Base-by-base conservation (phyloP, 257 asterid species). In the Solanum pimpinellifolium region DNA sequence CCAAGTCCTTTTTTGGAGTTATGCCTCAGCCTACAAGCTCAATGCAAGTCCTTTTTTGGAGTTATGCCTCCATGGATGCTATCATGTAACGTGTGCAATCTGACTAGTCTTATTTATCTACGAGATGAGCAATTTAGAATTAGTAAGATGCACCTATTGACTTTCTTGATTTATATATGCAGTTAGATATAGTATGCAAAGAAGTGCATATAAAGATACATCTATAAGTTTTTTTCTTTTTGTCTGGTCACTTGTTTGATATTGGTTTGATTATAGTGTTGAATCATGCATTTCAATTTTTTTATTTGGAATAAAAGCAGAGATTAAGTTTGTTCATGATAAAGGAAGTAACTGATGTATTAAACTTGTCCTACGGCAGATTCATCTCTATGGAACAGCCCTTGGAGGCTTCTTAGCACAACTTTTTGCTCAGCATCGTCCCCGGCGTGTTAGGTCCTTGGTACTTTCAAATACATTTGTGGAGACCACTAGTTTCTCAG, bases 321-420 rank as follows among this genome's bases (percentile, higher is more conserved):
- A 42, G 59, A n/a, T 76, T 76, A 80, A 60, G 29, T 49, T 29
- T 47, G 5, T 15, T 80, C 44, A 10, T 27, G 69, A 78, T 78
- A 27, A 80, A 29, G 68, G 85, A 39, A 47, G 66, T n/a, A 15
- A 87, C 68, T 31, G 68, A 78, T 70, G 33, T 44, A 59, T 69
- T 86, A 83, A 18, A 75, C 60, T 88, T 87, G 78, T 78, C 73
- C 65, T 44, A 78, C 66, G 84, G 85, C 94, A 97, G 99, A 89
- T 97, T 73, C 99, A 97, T 94, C 94, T 96, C 13, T 97, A 96
- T 68, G 99, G 99, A 37, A 95, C 98, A 87, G 93, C 99, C 49
- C 98, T 97, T 88, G 99, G 99, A 85, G 99, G 99, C 86, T 97
- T 97, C 94, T 93, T 97, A 88, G 99, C 99, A 84, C 99, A 97